Evolutionary conservation across 2,329 filamentous ascomycete species (phyloP), one percentile per base, ranked within the genome.

Genomic region (Exophiala lecanii-corni): DNA sequence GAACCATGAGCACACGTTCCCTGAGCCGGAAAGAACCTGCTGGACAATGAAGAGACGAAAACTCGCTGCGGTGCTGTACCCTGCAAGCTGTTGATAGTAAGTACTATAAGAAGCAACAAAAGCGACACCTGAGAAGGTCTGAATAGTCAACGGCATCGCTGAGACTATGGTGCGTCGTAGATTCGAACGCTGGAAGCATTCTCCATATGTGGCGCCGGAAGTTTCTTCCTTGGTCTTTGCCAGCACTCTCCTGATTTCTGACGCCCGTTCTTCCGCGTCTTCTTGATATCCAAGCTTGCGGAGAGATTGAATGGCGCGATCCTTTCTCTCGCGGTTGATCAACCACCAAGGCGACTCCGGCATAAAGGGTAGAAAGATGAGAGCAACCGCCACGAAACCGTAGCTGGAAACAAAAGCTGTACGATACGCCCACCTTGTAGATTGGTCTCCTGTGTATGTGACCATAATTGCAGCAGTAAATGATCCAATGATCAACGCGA

Each of bases 81-180:
- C 67, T 10, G 68, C 66, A 3, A 70, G 57, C 45, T 71, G 62
- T 37, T 63, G 57, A 49, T 69, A 70, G 51, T 70, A 71, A 2
- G 66, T 68, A 10, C 56, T 56, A 46, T 70, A 70, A 5, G 55
- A 53, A 2, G 61, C 54, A 1, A 60, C 56, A 18, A 69, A 69
- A n/a, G 56, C 50, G 19, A 66, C 58, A 4, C 64, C 65, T 2
- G 55, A 57, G 2, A 67, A 51, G 2, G 59, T 54, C 47, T 67
- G 64, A 34, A 67, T 63, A 26, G 53, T 56, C 5, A 67, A 47
- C 9, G 65, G 64, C 3, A 58, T 54, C 17, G 65, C 60, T 7
- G 60, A 62, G 39, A 70, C 60, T 19, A 68, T 54, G 1, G 66
- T 69, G 9, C 67, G 60, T 6, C 63, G 61, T 0, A 66, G 51